Percentiles rank a stretch among this genome's conserved stretches.
Evolutionary conservation across 2,329 filamentous ascomycete species (phyloP).

Genomic region (Colletotrichum gigasporum): DNA sequence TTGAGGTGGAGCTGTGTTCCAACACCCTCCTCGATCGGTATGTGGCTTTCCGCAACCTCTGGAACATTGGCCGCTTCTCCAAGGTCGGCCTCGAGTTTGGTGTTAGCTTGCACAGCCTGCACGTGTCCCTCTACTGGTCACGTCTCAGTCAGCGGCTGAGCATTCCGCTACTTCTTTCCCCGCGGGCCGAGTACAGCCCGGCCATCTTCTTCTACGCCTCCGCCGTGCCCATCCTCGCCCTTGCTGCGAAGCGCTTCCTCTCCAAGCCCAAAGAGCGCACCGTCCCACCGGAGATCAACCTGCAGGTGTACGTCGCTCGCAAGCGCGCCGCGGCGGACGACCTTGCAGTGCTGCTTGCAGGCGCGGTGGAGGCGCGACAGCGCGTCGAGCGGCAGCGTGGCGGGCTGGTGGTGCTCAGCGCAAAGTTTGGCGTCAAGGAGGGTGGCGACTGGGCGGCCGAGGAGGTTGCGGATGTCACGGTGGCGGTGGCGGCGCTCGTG

Average conservation of each 20-base stretch:
- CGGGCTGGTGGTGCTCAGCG: constrained; percentile 58
- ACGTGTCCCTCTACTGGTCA: constrained; percentile 58
- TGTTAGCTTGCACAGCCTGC: constrained; percentile 50
- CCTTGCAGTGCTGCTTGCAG: constrained; percentile 51
- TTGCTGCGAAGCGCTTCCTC: constrained; percentile 48
- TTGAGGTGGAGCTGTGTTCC: constrained; percentile 54
- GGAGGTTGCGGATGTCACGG: constrained; percentile 60
- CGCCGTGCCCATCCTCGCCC: constrained; percentile 49
- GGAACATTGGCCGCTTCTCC: constrained; percentile 50
- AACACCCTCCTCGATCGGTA: constrained; percentile 46
- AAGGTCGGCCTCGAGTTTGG: constrained; percentile 56
- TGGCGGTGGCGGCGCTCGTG: constrained; percentile 57
- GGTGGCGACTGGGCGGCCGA: constrained; percentile 43
- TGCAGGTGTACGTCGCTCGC: constrained; percentile 40
- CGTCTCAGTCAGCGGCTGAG: constrained; percentile 54
- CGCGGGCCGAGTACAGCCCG: constrained; percentile 37
- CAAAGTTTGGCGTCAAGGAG: constrained; percentile 55
- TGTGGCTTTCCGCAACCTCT: constrained; percentile 55
- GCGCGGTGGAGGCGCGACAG: constrained; percentile 50
- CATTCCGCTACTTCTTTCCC: constrained; percentile 52
- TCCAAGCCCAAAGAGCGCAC: constrained; percentile 22
- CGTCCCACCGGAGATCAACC: neutral
- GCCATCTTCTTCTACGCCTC: constrained; percentile 49
- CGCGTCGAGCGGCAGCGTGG: constrained; percentile 44
- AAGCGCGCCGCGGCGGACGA: constrained; percentile 56